Base-by-base conservation (phyloP, 352 stramenopile species). In the Aphanomyces astaci region DNA sequence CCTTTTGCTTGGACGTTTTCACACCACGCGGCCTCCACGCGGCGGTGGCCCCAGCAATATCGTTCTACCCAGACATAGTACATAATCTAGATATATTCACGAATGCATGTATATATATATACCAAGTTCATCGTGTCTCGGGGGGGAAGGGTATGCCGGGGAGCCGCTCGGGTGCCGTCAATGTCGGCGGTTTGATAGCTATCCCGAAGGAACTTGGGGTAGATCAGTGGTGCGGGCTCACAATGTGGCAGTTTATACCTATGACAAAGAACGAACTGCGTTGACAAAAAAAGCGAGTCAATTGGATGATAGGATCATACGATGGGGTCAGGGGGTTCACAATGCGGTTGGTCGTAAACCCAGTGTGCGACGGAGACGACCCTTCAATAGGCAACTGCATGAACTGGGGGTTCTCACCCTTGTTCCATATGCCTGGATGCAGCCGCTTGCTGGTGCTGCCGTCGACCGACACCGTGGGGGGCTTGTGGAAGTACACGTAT, bases 101-200 rank as follows among this genome's bases (percentile, higher is more conserved):
- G 31, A 48, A 28, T 55, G 3, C 22, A 1, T 25, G 30, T 54
- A 1, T 49, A 48, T n/a, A 49, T 43, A 62, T n/a, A 13, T 24
- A 66, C 57, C 32, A 66, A 24, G 27, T 66, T 66, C 57, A 66
- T 66, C 24, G 57, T 66, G 25, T 90, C 80, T 7, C 84, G 81
- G 5, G 84, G 81, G 1, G 80, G 79, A 57, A 85, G 49, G 25
- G 84, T 77, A n/a, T 80, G 72, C 9, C 81, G 57, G 15, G 56
- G 74, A 3, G 78, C 76, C 55, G 75, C 79, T 13, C 59, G 77
- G 17, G 83, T 88, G 51, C 83, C 83, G 17, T 86, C 80, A 45
- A 92, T 92, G 66, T 92, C 80, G 25, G 68, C 76, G 45, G 89
- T 80, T 63, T 86, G 78, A 71, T 88, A 90, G 73, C 79, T 88